phyloP scores from a whole-genome alignment of 768 basidiomycete species.

The Coprinopsis marcescibilis region DNA sequence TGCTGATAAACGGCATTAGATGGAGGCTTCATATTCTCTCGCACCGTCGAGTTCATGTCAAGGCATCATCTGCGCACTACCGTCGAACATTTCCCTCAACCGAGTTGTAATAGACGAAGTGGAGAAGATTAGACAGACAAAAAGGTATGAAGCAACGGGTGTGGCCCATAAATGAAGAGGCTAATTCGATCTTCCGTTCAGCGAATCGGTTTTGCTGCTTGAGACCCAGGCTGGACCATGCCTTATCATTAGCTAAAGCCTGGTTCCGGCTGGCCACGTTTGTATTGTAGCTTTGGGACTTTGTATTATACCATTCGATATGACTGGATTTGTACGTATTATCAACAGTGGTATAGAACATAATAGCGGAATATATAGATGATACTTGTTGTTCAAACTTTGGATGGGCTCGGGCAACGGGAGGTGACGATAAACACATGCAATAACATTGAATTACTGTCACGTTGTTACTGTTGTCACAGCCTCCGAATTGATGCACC shows the following conservation, averaged over 20 bases:
- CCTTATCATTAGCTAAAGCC: slow-evolving; percentile 51
- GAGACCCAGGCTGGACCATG: slow-evolving; percentile 48
- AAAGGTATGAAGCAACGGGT: too few relatives aligned
- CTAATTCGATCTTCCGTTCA: slow-evolving; percentile 14
- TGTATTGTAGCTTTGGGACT: too few relatives aligned
- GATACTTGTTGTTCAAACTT: too few relatives aligned
- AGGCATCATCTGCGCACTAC: slow-evolving; percentile 53
- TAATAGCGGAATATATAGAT: too few relatives aligned
- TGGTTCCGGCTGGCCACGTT: too few relatives aligned
- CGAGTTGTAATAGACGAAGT: slow-evolving; percentile 2
- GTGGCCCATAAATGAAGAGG: too few relatives aligned
- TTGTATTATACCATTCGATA: too few relatives aligned
- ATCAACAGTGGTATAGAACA: too few relatives aligned
- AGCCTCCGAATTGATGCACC: too few relatives aligned
- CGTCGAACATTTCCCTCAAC: slow-evolving; percentile 33
- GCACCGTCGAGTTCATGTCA: slow-evolving; percentile 54
- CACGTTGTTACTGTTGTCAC: slow-evolving; percentile 17
- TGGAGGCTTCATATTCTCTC: slow-evolving; percentile 57
- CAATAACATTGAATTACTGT: neutral
- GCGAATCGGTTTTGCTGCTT: slow-evolving; percentile 45
- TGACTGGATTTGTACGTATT: too few relatives aligned
- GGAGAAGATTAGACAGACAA: too few relatives aligned
- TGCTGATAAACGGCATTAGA: slow-evolving; percentile 28
- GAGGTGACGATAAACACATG: slow-evolving; percentile 9
- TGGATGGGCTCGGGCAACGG: too few relatives aligned